Conservation (phyloP, 495 filamentous ascomycete species). For the Usnea hakonensis region DNA sequence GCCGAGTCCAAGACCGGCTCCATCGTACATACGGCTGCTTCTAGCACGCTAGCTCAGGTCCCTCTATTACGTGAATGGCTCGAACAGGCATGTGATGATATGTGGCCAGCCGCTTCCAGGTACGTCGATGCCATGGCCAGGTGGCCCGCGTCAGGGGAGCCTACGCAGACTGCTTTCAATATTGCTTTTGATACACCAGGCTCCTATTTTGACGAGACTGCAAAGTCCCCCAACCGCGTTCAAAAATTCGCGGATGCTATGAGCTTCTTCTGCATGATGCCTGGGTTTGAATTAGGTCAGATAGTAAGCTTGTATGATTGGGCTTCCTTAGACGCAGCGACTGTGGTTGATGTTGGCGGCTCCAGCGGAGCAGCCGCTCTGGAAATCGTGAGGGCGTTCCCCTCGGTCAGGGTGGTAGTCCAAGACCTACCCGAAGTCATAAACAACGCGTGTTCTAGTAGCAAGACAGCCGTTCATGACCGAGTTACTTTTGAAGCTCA, state of each 20-base stretch:
- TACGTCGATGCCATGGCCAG: conserved; percentile 19
- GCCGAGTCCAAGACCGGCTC: conserved; percentile 39
- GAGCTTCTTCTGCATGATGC: conserved; percentile 40
- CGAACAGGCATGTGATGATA: conserved; percentile 45
- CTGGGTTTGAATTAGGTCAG: conserved; percentile 43
- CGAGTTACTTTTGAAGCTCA: conserved; percentile 41
- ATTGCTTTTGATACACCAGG: conserved; percentile 42
- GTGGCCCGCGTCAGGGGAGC: conserved; percentile 26
- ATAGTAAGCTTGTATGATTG: conserved; percentile 41
- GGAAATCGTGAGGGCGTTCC: conserved; percentile 25
- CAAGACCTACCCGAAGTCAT: conserved; percentile 47
- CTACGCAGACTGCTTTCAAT: conserved; percentile 41
- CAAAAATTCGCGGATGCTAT: conserved; percentile 43
- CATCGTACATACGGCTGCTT: conserved; percentile 47
- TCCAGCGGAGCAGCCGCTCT: conserved; percentile 27
- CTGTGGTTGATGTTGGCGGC: conserved; percentile 32
- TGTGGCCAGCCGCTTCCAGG: conserved; percentile 39
- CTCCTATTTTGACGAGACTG: conserved; percentile 33
- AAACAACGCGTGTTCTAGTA: conserved; percentile 31
- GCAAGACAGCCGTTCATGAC: conserved; percentile 31
- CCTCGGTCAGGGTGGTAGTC: conserved; percentile 37
- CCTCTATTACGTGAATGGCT: conserved; percentile 41
- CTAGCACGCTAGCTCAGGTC: conserved; percentile 38
- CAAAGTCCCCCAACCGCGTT: conserved; percentile 37
- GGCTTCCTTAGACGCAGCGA: conserved; percentile 35